Base-by-base conservation (phyloP, 2,329 filamentous ascomycete species). In the Anthostomella pinea region DNA sequence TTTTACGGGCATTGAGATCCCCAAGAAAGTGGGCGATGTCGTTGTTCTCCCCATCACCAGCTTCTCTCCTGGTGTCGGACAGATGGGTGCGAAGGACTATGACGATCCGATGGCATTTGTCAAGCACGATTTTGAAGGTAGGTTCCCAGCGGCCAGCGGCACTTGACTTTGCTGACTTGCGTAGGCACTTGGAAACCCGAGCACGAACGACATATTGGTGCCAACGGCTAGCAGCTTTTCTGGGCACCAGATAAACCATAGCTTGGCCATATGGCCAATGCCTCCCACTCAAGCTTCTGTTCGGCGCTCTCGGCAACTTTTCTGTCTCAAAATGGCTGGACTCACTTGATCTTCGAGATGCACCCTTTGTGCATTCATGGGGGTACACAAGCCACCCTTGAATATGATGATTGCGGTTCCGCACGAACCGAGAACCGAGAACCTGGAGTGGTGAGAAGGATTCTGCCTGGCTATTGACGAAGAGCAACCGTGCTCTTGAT, bases 41-140 rank as follows among this genome's bases (percentile, higher is more conserved):
- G 81, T 96, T 34, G 83, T 98, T 10, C 68, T 98, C 41, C 93
- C 93, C 17, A 97, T 98, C 54, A 98, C 93, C 6, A 91, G 89
- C 64, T 98, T 98, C 70, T 95, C 89, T 54, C 93, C 93, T 1
- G 93, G 93, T 17, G 88, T 97, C 28, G 78, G 82, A 52, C 89
- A 95, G 60, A 97, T 96, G 89, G 87, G 86, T 9, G 86, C 93
- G 29, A 83, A 83, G 55, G 89, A 94, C 45, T 75, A 82, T 26
- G 88, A 96, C 51, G 85, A 97, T 59, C 88, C 89, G 1, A 91
- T 95, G 87, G 93, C 93, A 2, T 97, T 95, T 70, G 93, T 98
- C 43, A 90, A 93, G 67, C 93, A 98, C 67, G 83, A 89, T 37
- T 98, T 98, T 62, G 87, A 95, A 71, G 93, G 91, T 94, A 69